Conservation (phyloP, 1,284 basidiomycete genomes). For the Ustilago bromivora region DNA sequence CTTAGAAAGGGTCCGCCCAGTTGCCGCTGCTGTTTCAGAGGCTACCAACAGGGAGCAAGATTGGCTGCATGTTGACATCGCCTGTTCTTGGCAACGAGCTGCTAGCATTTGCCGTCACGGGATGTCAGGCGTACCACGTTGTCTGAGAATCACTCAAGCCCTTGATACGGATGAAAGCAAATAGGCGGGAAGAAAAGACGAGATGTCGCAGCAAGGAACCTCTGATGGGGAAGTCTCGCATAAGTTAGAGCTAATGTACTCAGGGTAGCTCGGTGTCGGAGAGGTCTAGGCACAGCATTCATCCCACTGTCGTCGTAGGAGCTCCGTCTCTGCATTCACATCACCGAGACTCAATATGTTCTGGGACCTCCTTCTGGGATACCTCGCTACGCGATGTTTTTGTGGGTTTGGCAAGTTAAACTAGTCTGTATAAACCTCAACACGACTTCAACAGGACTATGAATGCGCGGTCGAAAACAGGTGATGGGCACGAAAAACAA, state of each 20-base stretch:
- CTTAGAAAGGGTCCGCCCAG: too few relatives aligned
- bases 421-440: too few relatives aligned
- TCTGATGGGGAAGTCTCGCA: too few relatives aligned
- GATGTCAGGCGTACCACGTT: not conserved
- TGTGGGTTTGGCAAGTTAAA: too few relatives aligned
- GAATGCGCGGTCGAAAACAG: not conserved
- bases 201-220: too few relatives aligned
- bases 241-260: too few relatives aligned
- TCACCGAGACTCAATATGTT: too few relatives aligned
- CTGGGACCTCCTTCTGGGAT: too few relatives aligned
- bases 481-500: not conserved
- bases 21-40: not conserved
- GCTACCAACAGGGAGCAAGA: not conserved
- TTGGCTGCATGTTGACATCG: not conserved
- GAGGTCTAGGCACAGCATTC: not conserved
- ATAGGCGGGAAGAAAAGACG: too few relatives aligned
- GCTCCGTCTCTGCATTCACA: not conserved
- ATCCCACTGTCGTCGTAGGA: not conserved
- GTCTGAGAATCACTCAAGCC: not conserved
- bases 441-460: not conserved
- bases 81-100: not conserved
- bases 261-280: not conserved
- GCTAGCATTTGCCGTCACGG: not conserved
- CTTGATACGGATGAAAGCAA: too few relatives aligned
- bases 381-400: too few relatives aligned